These are phyloP conservation scores for Fusarium nanum DNA, from an alignment of 2,329 filamentous ascomycete genomes.

Conservation along the genomic window DNA sequence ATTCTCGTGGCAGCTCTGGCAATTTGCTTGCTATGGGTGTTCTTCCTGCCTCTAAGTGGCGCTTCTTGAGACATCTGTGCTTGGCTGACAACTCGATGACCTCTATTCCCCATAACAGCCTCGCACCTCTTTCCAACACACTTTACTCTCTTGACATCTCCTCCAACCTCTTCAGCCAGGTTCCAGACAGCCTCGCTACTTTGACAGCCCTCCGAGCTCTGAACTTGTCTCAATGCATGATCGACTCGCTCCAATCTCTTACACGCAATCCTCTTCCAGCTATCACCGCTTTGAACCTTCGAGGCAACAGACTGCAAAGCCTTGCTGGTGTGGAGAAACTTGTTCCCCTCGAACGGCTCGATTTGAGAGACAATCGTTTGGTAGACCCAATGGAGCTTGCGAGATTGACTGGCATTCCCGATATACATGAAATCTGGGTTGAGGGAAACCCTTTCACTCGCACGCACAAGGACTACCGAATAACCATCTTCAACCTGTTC, in stretches of 20 bases:
- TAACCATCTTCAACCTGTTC: constrained; percentile 97
- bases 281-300: constrained; percentile 91
- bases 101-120: constrained; percentile 77
- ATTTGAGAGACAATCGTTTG: constrained; percentile 89
- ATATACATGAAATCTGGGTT: constrained; percentile 93
- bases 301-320: constrained; percentile 86
- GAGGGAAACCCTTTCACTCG: constrained; percentile 91
- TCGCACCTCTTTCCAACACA: constrained; percentile 86
- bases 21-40: constrained; percentile 79
- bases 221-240: constrained; percentile 98
- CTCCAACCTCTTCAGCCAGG: constrained; percentile 90
- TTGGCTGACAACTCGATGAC: constrained; percentile 92
- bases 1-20: constrained; percentile 77
- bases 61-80: constrained; percentile 91
- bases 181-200: constrained; percentile 89
- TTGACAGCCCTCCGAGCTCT: constrained; percentile 89
- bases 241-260: constrained; percentile 90
- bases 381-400: constrained; percentile 93
- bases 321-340: constrained; percentile 91
- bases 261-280: constrained; percentile 88
- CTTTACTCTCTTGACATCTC: constrained; percentile 94
- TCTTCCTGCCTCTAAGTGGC: constrained; percentile 90
- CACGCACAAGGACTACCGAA: constrained; percentile 84
- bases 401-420: constrained; percentile 87
- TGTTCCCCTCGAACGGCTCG: constrained; percentile 87